Evolutionary conservation across 225 moss, liverwort and hornwort species (phyloP).

Genomic region (Pseudoscleropodium purum): DNA sequence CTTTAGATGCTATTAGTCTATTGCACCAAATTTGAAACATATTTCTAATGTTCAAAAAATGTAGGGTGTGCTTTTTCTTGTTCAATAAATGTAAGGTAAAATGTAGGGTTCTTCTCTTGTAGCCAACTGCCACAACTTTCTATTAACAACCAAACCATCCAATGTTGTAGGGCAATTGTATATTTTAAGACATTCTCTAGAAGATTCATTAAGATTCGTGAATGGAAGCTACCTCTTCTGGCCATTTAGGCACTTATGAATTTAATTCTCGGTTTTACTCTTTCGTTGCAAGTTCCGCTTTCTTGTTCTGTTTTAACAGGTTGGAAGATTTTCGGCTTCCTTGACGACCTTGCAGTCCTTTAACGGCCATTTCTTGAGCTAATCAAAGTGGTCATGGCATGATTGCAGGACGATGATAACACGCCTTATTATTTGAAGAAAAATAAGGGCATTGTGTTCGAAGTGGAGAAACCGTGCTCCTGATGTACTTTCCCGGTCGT

Average conservation of each 20-base stretch:
- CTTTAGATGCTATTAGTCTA: background rate
- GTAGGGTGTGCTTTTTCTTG: background rate
- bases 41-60: background rate
- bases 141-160: background rate
- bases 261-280: background rate
- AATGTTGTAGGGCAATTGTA: background rate
- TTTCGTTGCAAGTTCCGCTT: background rate
- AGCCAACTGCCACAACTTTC: background rate
- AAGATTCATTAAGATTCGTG: no score
- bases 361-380: background rate
- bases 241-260: no score
- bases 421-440: background rate
- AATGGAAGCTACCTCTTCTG: background rate
- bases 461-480: background rate
- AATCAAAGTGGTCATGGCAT: background rate
- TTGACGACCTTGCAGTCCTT: background rate
- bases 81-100: background rate
- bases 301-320: background rate
- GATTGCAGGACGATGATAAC: constrained; percentile 7
- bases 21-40: background rate
- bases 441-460: constrained; percentile 1
- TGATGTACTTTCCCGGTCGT: background rate
- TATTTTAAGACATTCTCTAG: background rate
- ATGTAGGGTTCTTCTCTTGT: background rate
- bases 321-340: background rate